Evolutionary conservation across 768 basidiomycete species (phyloP).

Genomic region (Xanthoconium purpureum): DNA sequence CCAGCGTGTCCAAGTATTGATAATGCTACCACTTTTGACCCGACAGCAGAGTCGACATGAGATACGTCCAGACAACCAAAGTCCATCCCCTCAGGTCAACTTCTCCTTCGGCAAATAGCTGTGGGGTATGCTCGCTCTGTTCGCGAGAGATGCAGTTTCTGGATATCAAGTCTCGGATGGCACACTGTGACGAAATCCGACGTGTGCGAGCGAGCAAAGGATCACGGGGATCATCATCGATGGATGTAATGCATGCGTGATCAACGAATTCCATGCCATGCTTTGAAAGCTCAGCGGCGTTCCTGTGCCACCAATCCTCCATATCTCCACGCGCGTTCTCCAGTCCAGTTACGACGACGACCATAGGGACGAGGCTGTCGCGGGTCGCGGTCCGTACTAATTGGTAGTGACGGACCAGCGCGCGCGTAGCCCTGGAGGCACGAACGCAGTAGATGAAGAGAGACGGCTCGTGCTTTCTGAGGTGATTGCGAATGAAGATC

Average conservation of each 20-base stretch:
- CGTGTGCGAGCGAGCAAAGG: slow-evolving; percentile 10
- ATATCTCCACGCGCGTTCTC: slow-evolving; percentile 33
- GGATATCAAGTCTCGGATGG: slow-evolving; percentile 24
- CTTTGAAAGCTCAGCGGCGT: slow-evolving; percentile 16
- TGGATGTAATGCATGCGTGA: slow-evolving; percentile 34
- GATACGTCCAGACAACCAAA: slow-evolving; percentile 13
- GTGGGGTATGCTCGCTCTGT: not conserved
- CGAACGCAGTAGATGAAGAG: slow-evolving; percentile 43
- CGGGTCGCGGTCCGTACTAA: slow-evolving; percentile 33
- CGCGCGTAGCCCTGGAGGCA: slow-evolving; percentile 38
- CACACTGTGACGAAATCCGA: slow-evolving; percentile 22
- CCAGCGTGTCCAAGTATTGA: not conserved
- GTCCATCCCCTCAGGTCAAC: slow-evolving; percentile 6
- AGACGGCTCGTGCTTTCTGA: slow-evolving; percentile 34
- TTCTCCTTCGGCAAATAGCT: not conserved
- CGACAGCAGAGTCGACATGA: slow-evolving; percentile 10
- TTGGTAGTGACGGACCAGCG: slow-evolving; percentile 38
- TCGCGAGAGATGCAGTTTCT: slow-evolving; percentile 15
- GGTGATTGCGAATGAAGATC: slow-evolving; percentile 30
- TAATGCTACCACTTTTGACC: not conserved
- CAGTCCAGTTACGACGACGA: slow-evolving; percentile 40
- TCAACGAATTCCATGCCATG: slow-evolving; percentile 27
- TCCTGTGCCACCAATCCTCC: slow-evolving; percentile 36
- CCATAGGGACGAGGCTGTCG: slow-evolving; percentile 32
- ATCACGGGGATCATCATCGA: slow-evolving; percentile 23